These are phyloP conservation scores for Termitomyces sp. DNA, from an alignment of 768 basidiomycete genomes.

Conservation along the genomic window DNA sequence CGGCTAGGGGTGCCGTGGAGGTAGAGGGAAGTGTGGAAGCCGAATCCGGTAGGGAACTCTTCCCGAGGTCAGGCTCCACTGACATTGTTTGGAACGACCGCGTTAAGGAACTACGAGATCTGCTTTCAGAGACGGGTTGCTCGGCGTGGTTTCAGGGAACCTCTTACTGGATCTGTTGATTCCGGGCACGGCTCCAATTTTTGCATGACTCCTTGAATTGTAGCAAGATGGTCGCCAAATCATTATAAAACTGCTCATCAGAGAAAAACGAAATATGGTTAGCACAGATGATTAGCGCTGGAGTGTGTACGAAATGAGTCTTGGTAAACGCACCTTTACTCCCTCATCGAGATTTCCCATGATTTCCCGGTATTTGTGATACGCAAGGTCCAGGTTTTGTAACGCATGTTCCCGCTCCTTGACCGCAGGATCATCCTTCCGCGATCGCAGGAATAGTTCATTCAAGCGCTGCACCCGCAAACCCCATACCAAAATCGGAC, in stretches of 20 bases:
- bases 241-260: constrained; percentile 77
- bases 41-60: neutral
- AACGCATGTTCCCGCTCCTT: constrained; percentile 81
- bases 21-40: neutral
- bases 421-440: constrained; percentile 72
- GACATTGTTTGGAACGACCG: constrained; percentile 35
- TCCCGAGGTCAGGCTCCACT: neutral
- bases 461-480: constrained; percentile 54
- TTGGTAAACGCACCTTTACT: constrained; percentile 52
- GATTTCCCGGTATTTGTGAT: constrained; percentile 86
- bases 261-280: neutral
- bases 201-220: constrained; percentile 76
- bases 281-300: neutral
- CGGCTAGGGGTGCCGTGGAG: neutral
- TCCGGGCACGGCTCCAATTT: constrained; percentile 68
- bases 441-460: constrained; percentile 67
- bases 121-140: neutral
- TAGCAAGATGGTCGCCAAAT: constrained; percentile 66
- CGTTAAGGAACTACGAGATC: constrained; percentile 34
- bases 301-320: constrained; percentile 2
- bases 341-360: constrained; percentile 85
- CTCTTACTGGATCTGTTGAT: constrained; percentile 72
- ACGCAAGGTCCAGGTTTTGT: constrained; percentile 79
- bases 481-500: neutral
- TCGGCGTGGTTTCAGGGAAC: neutral